These are phyloP conservation scores for Eucalyptus erythrocorys DNA, from an alignment of 345 rosid species.

Conservation along the genomic window DNA sequence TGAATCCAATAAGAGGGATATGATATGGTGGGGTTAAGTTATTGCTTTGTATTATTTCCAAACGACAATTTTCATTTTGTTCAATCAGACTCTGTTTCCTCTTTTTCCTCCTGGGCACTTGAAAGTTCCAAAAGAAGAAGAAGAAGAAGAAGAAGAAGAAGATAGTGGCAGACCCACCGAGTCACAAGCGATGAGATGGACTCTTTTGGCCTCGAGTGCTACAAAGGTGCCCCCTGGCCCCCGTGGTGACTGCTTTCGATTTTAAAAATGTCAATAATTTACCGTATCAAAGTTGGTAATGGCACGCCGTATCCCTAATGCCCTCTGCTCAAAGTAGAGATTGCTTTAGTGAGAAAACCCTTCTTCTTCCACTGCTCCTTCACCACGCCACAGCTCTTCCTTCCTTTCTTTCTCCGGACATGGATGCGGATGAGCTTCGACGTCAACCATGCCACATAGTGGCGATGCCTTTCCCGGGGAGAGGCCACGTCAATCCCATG, in stretches of 20 bases:
- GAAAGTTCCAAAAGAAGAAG: neutral
- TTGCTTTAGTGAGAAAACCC: neutral
- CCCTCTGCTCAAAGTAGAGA: neutral
- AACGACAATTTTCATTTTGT: neutral
- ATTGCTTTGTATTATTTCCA: neutral
- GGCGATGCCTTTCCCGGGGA: constrained; percentile 51
- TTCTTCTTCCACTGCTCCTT: neutral
- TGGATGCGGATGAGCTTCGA: neutral
- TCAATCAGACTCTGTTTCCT: neutral
- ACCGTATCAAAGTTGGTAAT: neutral
- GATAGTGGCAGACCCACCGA: neutral
- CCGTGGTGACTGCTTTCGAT: neutral
- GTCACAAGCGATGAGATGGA: neutral
- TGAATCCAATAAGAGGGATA: neutral
- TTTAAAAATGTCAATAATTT: neutral
- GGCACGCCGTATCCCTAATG: neutral
- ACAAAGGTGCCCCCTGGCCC: neutral
- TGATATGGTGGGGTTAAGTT: neutral
- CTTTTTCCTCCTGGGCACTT: neutral
- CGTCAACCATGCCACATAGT: constrained; percentile 22
- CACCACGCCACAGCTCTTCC: neutral
- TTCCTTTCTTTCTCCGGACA: neutral
- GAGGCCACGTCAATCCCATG: constrained; percentile 73
- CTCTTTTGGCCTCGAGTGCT: neutral
- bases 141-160: too few species aligned